Evolutionary conservation across 805 yeast genomes (phyloP), one percentile per base, ranked within the genome.

Genomic region (Wickerhamiella shivajii): DNA sequence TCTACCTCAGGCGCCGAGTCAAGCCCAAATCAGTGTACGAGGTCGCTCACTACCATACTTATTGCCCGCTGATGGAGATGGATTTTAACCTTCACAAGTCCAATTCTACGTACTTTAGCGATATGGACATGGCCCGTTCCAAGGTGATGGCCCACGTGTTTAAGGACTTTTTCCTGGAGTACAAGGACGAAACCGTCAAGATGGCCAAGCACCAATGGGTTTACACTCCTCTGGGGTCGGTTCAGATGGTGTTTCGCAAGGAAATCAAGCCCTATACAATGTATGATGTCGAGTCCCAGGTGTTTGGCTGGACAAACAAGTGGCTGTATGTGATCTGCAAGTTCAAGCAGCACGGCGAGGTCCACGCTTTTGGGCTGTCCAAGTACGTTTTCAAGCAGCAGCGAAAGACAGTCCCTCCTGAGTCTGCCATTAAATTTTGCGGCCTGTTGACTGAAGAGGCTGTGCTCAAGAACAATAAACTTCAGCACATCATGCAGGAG

Each of bases 31-130:
- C 46, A 31, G 34, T 49, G 24, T 74, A 74, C 50, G 57, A 61
- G 9, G 60, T 66, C 27, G 49, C 60, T 1, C 45, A 51, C 10
- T 60, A 60, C 42, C 42, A 52, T 15, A 67, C 84, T 0, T 70
- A 69, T 39, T 78, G 77, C 18, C 74, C 87, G 1, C 71, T 78
- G 6, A 56, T 78, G 47, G 96, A 85, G 50, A 73, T 81, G 49
- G 96, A 85, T 54, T 68, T 79, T 60, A 81, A 81, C 49, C 46
- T 83, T 30, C 97, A 85, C 60, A 87, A 85, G 59, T 71, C 77
- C 37, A 87, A 87, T 52, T 73, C 87, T 5, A 77, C 93, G 1
- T 87, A 85, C 55, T 77, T 78, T 47, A 57, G 63, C 13, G 96
- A 85, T 44, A 60, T 81, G 50, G 96, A 85, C 50, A 63, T 83